A percentile compares a stretch with the other conserved stretches of the same genome.
phyloP scores from a whole-genome alignment of 345 rosid species.

The Melaleuca quinquenervia region DNA sequence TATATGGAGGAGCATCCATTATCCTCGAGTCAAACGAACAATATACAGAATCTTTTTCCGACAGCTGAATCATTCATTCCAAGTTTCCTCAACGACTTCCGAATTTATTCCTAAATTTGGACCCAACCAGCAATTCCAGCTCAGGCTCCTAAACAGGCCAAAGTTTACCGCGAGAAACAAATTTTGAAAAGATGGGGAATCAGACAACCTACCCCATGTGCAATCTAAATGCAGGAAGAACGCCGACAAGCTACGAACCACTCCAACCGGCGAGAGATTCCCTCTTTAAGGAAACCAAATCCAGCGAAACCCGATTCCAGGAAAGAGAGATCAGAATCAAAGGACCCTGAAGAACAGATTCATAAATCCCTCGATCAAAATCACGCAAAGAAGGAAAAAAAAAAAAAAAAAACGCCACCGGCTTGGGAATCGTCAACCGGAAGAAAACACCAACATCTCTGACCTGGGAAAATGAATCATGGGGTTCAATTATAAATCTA shows the following conservation, averaged over 20 bases:
- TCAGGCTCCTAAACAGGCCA: not conserved
- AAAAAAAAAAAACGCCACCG: not conserved
- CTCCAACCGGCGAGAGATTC: not conserved
- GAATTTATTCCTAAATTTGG: not conserved
- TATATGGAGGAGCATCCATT: not conserved
- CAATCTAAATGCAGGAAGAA: not conserved
- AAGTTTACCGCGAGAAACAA: not conserved
- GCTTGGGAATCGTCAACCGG: not conserved
- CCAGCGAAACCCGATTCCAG: not conserved
- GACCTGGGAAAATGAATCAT: not conserved
- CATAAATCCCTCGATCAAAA: not conserved
- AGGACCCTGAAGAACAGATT: not conserved
- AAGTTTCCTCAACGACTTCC: not conserved
- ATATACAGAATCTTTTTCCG: not conserved
- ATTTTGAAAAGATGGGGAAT: not conserved
- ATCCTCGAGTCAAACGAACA: not conserved
- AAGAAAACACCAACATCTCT: not conserved
- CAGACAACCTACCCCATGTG: not conserved
- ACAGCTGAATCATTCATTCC: not conserved
- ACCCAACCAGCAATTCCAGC: not conserved
- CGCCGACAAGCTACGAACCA: not conserved
- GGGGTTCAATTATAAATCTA: not conserved
- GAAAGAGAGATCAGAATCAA: constrained; percentile 3
- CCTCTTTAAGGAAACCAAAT: not conserved
- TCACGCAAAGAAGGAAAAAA: not conserved